Evolutionary conservation across 345 rosid species (phyloP).

Genomic region (Streptanthus diversifolius): DNA sequence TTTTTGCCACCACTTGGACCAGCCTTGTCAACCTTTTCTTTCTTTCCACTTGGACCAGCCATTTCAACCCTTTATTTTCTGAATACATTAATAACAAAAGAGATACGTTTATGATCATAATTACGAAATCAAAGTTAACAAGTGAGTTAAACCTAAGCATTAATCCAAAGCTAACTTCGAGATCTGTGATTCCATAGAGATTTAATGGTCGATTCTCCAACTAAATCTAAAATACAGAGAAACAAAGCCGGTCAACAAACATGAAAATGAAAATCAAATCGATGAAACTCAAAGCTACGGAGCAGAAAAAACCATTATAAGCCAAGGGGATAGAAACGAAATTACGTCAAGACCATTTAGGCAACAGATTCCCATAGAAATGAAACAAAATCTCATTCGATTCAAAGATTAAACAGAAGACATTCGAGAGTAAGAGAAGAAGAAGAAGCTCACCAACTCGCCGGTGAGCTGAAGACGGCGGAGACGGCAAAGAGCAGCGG

Average conservation of each 20-base stretch:
- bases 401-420: not conserved
- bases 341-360: not conserved
- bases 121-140: not conserved
- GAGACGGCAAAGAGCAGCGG: not conserved
- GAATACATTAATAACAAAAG: not conserved
- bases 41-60: conserved; percentile 24
- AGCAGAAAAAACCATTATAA: not conserved
- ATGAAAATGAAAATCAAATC: not conserved
- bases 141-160: not conserved
- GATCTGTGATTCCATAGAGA: conserved; percentile 1
- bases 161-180: not conserved
- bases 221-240: not conserved
- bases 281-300: not conserved
- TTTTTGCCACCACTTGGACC: conserved; percentile 57
- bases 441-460: conserved; percentile 7
- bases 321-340: not conserved
- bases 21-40: conserved; percentile 29
- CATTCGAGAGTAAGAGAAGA: not conserved
- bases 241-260: not conserved
- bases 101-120: not conserved
- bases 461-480: conserved; percentile 26
- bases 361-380: not conserved
- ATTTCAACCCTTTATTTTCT: conserved; percentile 8
- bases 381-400: not conserved
- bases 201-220: not conserved